Percentiles rank a stretch among this genome's conserved stretches.
phyloP scores from a whole-genome alignment of 805 yeast species.

The Saturnispora besseyi region DNA sequence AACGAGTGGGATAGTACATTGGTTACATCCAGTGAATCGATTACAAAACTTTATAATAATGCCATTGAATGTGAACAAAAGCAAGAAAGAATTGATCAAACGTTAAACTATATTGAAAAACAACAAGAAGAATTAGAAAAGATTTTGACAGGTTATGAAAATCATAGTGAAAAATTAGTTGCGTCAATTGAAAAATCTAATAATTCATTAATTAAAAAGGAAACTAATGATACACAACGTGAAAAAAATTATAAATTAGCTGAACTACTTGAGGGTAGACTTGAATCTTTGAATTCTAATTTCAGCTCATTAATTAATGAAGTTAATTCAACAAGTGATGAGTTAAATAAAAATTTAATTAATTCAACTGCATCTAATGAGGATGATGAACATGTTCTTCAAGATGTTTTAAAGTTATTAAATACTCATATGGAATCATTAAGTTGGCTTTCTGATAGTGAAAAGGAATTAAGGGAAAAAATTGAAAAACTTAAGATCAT shows the following conservation, averaged over 20 bases:
- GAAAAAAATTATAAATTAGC: constrained; percentile 85
- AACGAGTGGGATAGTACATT: constrained; percentile 80
- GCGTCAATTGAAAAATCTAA: constrained; percentile 25
- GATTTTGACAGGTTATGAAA: constrained; percentile 74
- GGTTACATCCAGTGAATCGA: constrained; percentile 79
- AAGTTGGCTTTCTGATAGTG: constrained; percentile 74
- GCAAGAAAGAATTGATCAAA: constrained; percentile 80
- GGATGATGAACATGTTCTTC: constrained; percentile 33
- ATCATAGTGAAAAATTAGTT: constrained; percentile 49
- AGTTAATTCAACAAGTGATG: constrained; percentile 74
- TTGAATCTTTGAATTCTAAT: constrained; percentile 70
- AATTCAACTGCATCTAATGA: constrained; percentile 18
- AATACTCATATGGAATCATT: constrained; percentile 86
- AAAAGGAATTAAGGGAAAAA: constrained; percentile 58
- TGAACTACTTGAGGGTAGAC: constrained; percentile 69
- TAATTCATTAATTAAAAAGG: constrained; percentile 9
- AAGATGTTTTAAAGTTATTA: constrained; percentile 69
- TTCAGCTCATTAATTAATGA: constrained; percentile 68
- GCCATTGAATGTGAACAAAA: constrained; percentile 76
- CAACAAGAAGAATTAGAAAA: constrained; percentile 89
- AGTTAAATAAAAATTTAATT: constrained; percentile 56
- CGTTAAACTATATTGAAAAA: constrained; percentile 72
- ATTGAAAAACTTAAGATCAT: constrained; percentile 33
- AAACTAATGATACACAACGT: constrained; percentile 72
- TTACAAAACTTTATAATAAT: constrained; percentile 66